Percentiles rank a stretch among this genome's conserved stretches.
Conservation (phyloP, 306 rosid species). For the Begonia masoniana region DNA sequence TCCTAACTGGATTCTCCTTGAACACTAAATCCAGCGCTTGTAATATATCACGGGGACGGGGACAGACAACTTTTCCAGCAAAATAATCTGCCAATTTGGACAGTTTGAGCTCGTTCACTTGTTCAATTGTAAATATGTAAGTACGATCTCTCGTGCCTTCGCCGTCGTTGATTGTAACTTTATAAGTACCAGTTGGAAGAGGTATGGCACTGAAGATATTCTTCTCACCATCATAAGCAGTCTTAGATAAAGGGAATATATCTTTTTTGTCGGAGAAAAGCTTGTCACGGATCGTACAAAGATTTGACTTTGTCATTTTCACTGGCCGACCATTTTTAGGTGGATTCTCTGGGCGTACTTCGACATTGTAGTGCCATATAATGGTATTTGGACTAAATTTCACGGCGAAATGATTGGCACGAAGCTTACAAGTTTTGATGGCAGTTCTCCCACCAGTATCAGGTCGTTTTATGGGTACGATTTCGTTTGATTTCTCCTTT, state of each 20-base stretch:
- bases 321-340: conserved; percentile 23
- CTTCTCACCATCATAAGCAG: conserved; percentile 65
- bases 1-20: conserved; percentile 54
- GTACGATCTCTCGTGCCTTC: conserved; percentile 31
- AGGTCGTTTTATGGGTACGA: conserved; percentile 39
- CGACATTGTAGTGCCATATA: conserved; percentile 44
- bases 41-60: conserved; percentile 62
- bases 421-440: conserved; percentile 19
- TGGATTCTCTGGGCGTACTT: conserved; percentile 30
- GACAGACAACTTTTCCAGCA: conserved; percentile 15
- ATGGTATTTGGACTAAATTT: conserved; percentile 25
- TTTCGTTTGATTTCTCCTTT: conserved; percentile 10
- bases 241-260: conserved; percentile 32
- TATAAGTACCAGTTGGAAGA: conserved; percentile 43
- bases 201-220: conserved; percentile 44
- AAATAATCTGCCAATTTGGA: conserved; percentile 45
- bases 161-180: conserved; percentile 34
- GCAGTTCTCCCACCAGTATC: conserved; percentile 37
- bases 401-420: conserved; percentile 43
- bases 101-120: conserved; percentile 32
- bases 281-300: conserved; percentile 36
- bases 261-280: conserved; percentile 35
- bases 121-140: conserved; percentile 30
- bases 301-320: conserved; percentile 34
- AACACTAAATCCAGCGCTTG: conserved; percentile 69